Evolutionary conservation across 176 grass and related monocot species (phyloP), one percentile per base, ranked within the genome.

Genomic region (Puya raimondii): DNA sequence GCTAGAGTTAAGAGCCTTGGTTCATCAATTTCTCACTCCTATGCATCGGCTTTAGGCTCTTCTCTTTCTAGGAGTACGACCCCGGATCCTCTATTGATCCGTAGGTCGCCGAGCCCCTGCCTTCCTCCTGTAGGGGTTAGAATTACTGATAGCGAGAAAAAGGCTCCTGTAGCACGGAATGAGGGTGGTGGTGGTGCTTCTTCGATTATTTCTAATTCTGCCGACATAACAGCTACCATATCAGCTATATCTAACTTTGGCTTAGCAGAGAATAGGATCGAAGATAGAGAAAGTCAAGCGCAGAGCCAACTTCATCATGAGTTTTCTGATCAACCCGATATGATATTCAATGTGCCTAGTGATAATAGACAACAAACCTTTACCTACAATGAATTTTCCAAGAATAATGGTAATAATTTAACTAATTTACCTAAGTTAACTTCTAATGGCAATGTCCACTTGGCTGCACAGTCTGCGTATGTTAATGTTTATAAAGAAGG

Each of bases 61-160:
- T 75, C 86, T 52, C 66, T 90, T 7, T 80, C 88, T 65, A 88
- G 84, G 70, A 97, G 74, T 56, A 83, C 68, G 72, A 90, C 86
- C 16, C 89, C 94, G 49, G 94, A 97, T 57, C 89, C 84, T 29
- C 89, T 88, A 77, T 74, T 97, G 63, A 85, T 97, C 64, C 84
- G 78, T 58, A 87, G 89, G 70, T 76, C 80, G 70, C 94, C 94
- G 49, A 97, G 94, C 63, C 94, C 94, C 50, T 85, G 86, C 78
- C 94, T 97, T 63, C 94, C 94, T 66, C 94, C 94, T 56, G 89
- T 93, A 26, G 94, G 89, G 66, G 87, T 88, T 65, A 89, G 86
- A 70, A 97, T 83, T 81, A 78, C 66, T 52, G 77, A 79, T 65
- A 74, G 76, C 63, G 83, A 83, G 67, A 86, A 69, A 56, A 83